Conservation (phyloP, 306 rosid genomes). For the Datisca glomerata region DNA sequence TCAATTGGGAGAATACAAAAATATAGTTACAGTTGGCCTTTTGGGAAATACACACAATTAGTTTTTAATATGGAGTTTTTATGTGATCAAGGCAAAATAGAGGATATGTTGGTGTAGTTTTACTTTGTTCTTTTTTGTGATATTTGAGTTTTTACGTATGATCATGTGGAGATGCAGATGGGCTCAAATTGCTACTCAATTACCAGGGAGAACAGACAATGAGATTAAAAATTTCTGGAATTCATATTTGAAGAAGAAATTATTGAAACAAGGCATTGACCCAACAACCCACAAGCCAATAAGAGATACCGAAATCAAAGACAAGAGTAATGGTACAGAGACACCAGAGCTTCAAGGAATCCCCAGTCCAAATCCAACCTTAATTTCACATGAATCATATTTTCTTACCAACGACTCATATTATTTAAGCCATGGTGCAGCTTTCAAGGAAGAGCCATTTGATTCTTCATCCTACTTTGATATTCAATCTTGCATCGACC, state of each 20-base stretch:
- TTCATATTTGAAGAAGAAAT: constrained; percentile 86
- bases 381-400: constrained; percentile 36
- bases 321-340: constrained; percentile 16
- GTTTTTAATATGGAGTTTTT: not conserved
- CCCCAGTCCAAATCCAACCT: constrained; percentile 12
- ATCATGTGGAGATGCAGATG: constrained; percentile 34
- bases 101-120: not conserved
- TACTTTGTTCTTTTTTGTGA: not conserved
- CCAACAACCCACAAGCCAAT: constrained; percentile 84
- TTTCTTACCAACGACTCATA: constrained; percentile 35
- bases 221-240: constrained; percentile 97
- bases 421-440: constrained; percentile 25
- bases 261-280: constrained; percentile 90
- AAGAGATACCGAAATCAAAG: constrained; percentile 16
- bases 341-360: constrained; percentile 9
- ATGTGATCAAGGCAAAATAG: not conserved
- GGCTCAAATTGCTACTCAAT: constrained; percentile 97
- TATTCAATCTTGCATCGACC: constrained; percentile 25
- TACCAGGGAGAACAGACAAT: constrained; percentile 95
- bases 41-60: too few species aligned
- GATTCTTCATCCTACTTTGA: constrained; percentile 53
- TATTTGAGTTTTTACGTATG: not conserved
- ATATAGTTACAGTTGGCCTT: too few species aligned
- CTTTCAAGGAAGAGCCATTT: constrained; percentile 21
- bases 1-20: too few species aligned